These are phyloP conservation scores for Termitomyces sp. DNA, from an alignment of 768 basidiomycete species.

Conservation along the genomic window DNA sequence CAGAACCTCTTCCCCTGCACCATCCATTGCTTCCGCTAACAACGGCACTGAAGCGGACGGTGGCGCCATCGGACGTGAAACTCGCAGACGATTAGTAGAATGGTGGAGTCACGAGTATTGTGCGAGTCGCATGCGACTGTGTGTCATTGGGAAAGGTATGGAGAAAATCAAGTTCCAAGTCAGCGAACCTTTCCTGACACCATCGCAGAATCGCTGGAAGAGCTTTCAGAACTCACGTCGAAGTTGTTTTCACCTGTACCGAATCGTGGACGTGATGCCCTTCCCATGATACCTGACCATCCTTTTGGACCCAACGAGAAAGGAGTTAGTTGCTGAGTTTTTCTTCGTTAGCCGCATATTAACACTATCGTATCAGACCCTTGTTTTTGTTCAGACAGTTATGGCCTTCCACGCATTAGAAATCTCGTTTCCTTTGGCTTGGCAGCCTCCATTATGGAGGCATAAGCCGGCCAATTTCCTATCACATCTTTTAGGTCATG, in stretches of 20 bases:
- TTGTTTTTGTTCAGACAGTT: conserved; percentile 84
- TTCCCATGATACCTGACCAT: conserved; percentile 63
- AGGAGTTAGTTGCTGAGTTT: conserved; percentile 45
- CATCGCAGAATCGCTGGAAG: conserved; percentile 64
- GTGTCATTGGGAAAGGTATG: conserved; percentile 73
- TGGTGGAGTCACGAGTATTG: conserved; percentile 85
- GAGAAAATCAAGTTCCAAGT: neutral
- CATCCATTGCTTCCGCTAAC: conserved; percentile 44
- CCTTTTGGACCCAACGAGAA: conserved; percentile 69
- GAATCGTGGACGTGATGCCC: conserved; percentile 55
- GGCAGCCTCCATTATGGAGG: conserved; percentile 69
- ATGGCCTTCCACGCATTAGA: conserved; percentile 84
- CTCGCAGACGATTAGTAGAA: conserved; percentile 69
- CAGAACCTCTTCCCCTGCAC: conserved; percentile 52
- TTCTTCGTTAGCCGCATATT: neutral
- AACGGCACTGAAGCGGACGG: conserved; percentile 70
- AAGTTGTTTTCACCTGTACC: conserved; percentile 66
- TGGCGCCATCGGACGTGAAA: conserved; percentile 73
- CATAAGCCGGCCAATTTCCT: conserved; percentile 75
- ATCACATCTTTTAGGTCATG: conserved; percentile 83
- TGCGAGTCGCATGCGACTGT: conserved; percentile 76
- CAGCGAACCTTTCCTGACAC: neutral
- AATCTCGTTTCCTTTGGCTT: conserved; percentile 71
- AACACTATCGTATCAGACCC: conserved; percentile 40
- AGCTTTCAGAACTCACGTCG: conserved; percentile 56